Percentiles rank a stretch among this genome's conserved stretches.
These are phyloP conservation scores for Teratosphaeria gauchensis DNA, from an alignment of 2,329 filamentous ascomycete genomes.

Conservation along the genomic window DNA sequence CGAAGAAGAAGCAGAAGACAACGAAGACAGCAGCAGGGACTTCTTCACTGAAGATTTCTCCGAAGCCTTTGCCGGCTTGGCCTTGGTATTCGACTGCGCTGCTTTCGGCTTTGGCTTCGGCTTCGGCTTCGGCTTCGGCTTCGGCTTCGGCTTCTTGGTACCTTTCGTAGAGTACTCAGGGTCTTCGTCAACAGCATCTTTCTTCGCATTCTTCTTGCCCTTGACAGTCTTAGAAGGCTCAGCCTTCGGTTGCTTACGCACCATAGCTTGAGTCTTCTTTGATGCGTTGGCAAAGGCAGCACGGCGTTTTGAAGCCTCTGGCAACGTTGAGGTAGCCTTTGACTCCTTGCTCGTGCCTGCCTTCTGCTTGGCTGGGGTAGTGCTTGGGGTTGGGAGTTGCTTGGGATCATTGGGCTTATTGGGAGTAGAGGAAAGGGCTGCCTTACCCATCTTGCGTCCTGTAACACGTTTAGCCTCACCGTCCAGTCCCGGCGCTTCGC, in stretches of 20 bases:
- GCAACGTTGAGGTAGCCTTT: constrained; percentile 4
- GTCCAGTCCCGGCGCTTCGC: neutral
- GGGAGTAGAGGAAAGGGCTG: neutral
- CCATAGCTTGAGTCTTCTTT: neutral
- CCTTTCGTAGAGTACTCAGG: neutral
- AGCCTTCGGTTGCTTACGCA: neutral
- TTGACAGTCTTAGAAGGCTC: neutral
- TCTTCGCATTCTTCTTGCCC: constrained; percentile 1
- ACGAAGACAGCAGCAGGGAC: neutral
- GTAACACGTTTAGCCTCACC: constrained; percentile 19
- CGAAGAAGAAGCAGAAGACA: neutral
- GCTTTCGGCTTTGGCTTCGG: neutral
- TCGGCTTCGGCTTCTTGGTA: neutral
- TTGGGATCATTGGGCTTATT: neutral
- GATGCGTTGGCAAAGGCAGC: constrained; percentile 1
- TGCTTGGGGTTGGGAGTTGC: neutral
- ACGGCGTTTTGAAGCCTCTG: constrained; percentile 6
- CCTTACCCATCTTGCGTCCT: constrained; percentile 23
- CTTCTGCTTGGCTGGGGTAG: constrained; percentile 7
- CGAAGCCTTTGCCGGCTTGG: neutral
- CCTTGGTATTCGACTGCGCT: neutral
- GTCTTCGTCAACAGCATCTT: neutral
- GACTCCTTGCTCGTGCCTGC: constrained; percentile 2
- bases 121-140: neutral
- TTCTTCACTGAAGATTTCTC: neutral